A percentile compares a stretch with the other conserved stretches of the same genome.
phyloP scores from a whole-genome alignment of 768 basidiomycete species.

The Termitomyces sp. region DNA sequence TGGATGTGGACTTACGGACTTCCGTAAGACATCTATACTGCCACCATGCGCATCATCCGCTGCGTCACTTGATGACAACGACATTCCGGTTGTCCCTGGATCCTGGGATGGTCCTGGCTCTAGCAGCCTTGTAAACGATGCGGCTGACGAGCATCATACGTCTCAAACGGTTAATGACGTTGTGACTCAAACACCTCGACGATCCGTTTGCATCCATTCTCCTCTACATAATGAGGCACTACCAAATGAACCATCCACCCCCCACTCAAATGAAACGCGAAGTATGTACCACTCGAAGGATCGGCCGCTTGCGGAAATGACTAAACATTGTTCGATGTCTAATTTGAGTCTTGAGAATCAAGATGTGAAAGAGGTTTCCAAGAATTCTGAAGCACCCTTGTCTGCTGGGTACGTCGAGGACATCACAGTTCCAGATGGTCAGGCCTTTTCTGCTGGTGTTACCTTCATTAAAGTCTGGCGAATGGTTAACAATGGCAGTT shows the following conservation, averaged over 20 bases:
- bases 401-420: constrained; percentile 59
- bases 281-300: constrained; percentile 11
- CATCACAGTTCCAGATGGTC: constrained; percentile 70
- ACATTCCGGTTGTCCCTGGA: background rate
- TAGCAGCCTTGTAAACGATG: constrained; percentile 3
- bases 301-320: constrained; percentile 25
- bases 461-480: constrained; percentile 85
- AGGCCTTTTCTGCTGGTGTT: constrained; percentile 75
- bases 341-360: constrained; percentile 6
- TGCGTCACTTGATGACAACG: background rate
- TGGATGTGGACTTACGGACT: background rate
- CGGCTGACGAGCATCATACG: background rate
- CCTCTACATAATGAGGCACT: constrained; percentile 26
- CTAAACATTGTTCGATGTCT: constrained; percentile 1
- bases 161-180: background rate
- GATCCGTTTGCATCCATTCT: constrained; percentile 1
- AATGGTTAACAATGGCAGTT: constrained; percentile 58
- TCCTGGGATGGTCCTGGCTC: constrained; percentile 11
- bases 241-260: constrained; percentile 18
- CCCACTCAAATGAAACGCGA: constrained; percentile 4
- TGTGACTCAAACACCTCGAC: background rate
- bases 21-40: background rate
- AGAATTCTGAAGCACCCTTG: constrained; percentile 18
- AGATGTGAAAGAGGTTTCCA: background rate
- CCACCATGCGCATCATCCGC: background rate